These are phyloP conservation scores for Sphaerobolus stellatus DNA, from an alignment of 1,284 basidiomycete species.

Conservation along the genomic window DNA sequence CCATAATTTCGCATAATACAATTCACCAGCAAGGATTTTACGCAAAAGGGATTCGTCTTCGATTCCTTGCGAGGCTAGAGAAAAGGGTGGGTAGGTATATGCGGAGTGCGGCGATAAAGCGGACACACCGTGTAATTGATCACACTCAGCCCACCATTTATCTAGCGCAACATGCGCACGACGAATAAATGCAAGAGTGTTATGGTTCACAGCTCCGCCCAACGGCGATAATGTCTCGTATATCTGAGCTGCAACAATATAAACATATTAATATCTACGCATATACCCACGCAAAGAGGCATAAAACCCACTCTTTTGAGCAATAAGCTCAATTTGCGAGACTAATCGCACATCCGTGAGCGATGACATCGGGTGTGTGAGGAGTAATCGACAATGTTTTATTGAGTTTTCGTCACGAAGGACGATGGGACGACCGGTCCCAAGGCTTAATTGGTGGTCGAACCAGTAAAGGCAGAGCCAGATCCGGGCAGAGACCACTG, in stretches of 20 bases:
- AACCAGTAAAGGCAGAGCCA: slow-evolving; percentile 96
- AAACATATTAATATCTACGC: slow-evolving; percentile 12
- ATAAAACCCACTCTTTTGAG: slow-evolving; percentile 72
- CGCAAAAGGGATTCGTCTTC: slow-evolving; percentile 82
- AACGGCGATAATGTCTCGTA: slow-evolving; percentile 85
- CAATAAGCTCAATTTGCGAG: slow-evolving; percentile 85
- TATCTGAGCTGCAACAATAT: slow-evolving; percentile 65
- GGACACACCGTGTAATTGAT: slow-evolving; percentile 70
- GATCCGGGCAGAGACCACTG: slow-evolving; percentile 87
- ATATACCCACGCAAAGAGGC: not conserved
- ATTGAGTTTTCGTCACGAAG: slow-evolving; percentile 87
- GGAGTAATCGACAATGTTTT: slow-evolving; percentile 75
- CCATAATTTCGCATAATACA: slow-evolving; percentile 92
- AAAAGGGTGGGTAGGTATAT: not conserved
- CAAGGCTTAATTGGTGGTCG: slow-evolving; percentile 81
- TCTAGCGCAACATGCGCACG: slow-evolving; percentile 82
- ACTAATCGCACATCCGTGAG: slow-evolving; percentile 87
- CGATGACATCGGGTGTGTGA: slow-evolving; percentile 81
- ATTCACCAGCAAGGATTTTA: slow-evolving; percentile 82
- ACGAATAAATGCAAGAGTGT: slow-evolving; percentile 78
- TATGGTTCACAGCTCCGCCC: slow-evolving; percentile 68
- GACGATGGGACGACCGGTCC: slow-evolving; percentile 86
- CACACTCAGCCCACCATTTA: slow-evolving; percentile 87
- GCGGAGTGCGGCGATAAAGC: not conserved
- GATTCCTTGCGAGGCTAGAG: slow-evolving; percentile 63